Evolutionary conservation across 2,329 filamentous ascomycete genomes (phyloP), one percentile per base, ranked within the genome.

Genomic region (Cladosporium sp.): DNA sequence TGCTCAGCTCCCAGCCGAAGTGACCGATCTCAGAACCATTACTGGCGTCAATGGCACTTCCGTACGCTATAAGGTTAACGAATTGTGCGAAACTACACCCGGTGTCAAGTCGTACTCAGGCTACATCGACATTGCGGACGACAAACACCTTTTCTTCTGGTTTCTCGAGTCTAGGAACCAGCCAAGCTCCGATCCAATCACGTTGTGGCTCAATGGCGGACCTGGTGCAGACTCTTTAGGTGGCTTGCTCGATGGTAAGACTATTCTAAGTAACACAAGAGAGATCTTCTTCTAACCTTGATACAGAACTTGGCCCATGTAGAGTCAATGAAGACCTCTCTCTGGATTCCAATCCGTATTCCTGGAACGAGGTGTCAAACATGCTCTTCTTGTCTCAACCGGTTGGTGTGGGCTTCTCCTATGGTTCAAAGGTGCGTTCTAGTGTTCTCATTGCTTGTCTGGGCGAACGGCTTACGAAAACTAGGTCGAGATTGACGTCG

Each of bases 371-470:
- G 70, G 82, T 85, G 30, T 84, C 84, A 68, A 90, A 90, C 69
- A 86, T 90, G 83, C 84, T 92, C 15, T 91, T 89, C 76, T 86
- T 92, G 70, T 88, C 92, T 71, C 85, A 91, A 74, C 89, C 86
- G 10, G 84, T 82, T 14, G 82, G 85, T 51, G 83, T 86, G 5
- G 87, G 87, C 0, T 84, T 88, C 71, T 86, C 83, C 12, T 88
- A 88, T 72, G 91, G 92, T 72, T 82, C 82, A 30, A 58, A 58
- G n/a, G 52, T 57, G 11, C 4, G 18, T 4, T 36, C 79, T 83
- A 10, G 86, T 83, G 8, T 88, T 91, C 71, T 84, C 85, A 18
- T 88, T 87, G 7, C 73, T 87, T 24, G 78, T 86, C 26, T 76
- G 4, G 34, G 24, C 26, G 3, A 14, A 14, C 0, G n/a, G 6